A percentile compares a stretch with the other conserved stretches of the same genome.
Evolutionary conservation across 495 filamentous ascomycete genomes (phyloP).

Genomic region (Aspergillus taichungensis): DNA sequence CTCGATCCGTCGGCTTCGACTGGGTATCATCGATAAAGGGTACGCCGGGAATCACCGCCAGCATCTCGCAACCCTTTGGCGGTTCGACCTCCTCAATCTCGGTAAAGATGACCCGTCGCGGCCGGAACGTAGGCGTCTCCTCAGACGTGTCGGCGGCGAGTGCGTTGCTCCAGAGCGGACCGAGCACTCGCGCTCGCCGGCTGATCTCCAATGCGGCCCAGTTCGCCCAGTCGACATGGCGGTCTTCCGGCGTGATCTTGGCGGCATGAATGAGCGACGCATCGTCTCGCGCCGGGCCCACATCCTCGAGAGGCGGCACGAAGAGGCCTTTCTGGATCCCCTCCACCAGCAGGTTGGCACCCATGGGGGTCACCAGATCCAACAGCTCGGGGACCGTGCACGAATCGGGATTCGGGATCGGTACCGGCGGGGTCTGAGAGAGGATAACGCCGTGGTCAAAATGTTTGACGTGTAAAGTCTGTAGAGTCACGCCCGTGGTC

Average conservation of each 20-base stretch:
- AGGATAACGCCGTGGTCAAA: slow-evolving; percentile 78
- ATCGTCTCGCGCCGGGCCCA: slow-evolving; percentile 18
- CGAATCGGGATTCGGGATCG: slow-evolving; percentile 35
- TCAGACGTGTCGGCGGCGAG: slow-evolving; percentile 14
- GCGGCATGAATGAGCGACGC: slow-evolving; percentile 31
- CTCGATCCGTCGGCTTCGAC: slow-evolving; percentile 19
- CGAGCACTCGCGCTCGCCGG: slow-evolving; percentile 41
- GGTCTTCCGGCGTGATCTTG: slow-evolving; percentile 46
- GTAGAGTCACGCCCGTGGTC: slow-evolving; percentile 66
- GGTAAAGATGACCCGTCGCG: slow-evolving; percentile 33
- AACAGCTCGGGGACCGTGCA: slow-evolving; percentile 36
- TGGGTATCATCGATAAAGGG: slow-evolving; percentile 28
- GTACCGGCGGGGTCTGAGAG: slow-evolving; percentile 49
- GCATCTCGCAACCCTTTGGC: slow-evolving; percentile 18
- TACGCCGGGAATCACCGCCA: slow-evolving; percentile 26
- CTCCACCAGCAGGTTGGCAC: slow-evolving; percentile 53
- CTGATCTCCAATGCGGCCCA: slow-evolving; percentile 41
- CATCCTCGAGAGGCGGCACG: slow-evolving; percentile 47
- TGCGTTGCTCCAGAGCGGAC: slow-evolving; percentile 45
- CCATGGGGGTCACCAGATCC: slow-evolving; percentile 33
- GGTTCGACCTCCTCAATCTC: slow-evolving; percentile 29
- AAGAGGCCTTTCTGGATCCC: slow-evolving; percentile 52
- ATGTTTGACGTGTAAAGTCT: slow-evolving; percentile 63
- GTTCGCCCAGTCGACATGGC: slow-evolving; percentile 43
- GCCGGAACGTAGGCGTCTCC: slow-evolving; percentile 16